Conservation (phyloP, 2,329 filamentous ascomycete species). For the Sporothrix protearum region DNA sequence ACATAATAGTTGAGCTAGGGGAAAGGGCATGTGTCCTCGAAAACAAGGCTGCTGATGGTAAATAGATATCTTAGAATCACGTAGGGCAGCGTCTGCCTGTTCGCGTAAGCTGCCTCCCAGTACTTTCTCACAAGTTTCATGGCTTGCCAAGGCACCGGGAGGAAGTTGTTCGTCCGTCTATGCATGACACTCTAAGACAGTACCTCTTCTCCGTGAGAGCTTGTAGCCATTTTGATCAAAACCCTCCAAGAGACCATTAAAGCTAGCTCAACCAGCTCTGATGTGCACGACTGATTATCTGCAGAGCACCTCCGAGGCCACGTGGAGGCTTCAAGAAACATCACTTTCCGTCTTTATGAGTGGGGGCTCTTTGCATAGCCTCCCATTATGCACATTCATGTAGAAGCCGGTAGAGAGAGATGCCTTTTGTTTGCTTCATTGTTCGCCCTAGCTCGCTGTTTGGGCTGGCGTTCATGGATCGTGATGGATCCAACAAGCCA, state of each 20-base stretch:
- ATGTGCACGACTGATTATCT: neutral
- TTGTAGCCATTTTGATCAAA: too few species aligned
- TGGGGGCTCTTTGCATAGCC: neutral
- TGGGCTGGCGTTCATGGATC: neutral
- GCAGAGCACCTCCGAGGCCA: neutral
- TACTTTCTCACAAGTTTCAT: neutral
- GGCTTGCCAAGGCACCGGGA: neutral
- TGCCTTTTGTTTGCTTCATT: too few species aligned
- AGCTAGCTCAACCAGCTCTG: neutral
- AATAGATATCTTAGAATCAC: neutral
- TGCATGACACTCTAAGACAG: too few species aligned
- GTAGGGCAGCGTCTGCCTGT: neutral
- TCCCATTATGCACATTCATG: neutral
- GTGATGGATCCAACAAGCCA: neutral
- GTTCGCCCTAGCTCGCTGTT: neutral
- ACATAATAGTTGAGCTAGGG: neutral
- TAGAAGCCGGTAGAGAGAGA: neutral
- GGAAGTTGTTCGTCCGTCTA: too few species aligned
- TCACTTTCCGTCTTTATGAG: too few species aligned
- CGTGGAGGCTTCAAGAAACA: too few species aligned
- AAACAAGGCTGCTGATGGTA: neutral
- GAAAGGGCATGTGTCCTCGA: neutral
- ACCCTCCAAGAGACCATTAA: neutral
- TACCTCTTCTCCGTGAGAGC: too few species aligned
- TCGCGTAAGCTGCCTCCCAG: neutral